phyloP scores from a whole-genome alignment of 495 filamentous ascomycete genomes.

The Neurospora sp. region DNA sequence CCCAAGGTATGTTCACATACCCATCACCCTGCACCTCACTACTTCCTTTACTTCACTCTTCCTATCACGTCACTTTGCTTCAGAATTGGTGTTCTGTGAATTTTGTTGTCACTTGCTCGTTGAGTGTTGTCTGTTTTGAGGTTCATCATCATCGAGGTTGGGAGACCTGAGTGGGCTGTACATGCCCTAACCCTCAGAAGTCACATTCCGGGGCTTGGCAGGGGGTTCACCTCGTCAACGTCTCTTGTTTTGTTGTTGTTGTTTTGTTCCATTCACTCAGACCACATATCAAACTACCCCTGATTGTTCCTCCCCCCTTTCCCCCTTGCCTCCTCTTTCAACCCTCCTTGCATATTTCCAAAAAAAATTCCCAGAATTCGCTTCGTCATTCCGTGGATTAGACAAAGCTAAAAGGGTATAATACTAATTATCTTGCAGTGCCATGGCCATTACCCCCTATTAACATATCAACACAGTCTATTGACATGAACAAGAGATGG shows the following conservation, averaged over 20 bases:
- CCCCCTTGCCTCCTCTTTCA: neutral
- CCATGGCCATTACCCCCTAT: conserved; percentile 14
- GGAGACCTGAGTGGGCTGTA: neutral
- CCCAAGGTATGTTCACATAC: neutral
- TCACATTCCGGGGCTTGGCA: neutral
- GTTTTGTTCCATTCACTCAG: neutral
- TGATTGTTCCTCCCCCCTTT: neutral
- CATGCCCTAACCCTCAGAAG: neutral
- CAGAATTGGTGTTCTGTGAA: neutral
- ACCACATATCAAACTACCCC: neutral
- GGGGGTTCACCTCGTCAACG: neutral
- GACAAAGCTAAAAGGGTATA: neutral
- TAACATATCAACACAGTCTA: neutral
- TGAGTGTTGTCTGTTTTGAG: neutral
- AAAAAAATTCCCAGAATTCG: neutral
- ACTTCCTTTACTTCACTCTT: neutral
- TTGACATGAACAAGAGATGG: conserved; percentile 38
- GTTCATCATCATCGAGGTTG: neutral
- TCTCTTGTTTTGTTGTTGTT: neutral
- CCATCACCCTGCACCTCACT: neutral
- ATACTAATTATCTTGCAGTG: conserved; percentile 13
- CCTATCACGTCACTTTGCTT: neutral
- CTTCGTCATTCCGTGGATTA: neutral
- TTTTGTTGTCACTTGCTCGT: neutral
- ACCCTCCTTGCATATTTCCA: neutral